phyloP scores from a whole-genome alignment of 2,329 filamentous ascomycete genomes.

The Sporothrix curviconia region DNA sequence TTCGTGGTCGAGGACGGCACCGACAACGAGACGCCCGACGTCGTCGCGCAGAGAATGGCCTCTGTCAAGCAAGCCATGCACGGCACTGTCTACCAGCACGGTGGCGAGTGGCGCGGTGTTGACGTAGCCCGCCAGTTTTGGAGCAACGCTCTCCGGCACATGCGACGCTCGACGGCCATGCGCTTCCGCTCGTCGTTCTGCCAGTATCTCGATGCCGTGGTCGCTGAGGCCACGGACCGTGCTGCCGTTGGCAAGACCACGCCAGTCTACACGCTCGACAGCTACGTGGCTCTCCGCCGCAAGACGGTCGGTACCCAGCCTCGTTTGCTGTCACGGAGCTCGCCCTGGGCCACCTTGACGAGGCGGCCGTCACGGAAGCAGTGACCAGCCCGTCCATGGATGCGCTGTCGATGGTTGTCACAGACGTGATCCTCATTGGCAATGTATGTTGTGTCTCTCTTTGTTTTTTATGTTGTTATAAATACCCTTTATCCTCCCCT shows the following conservation, averaged over 20 bases:
- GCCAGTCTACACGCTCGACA: slow-evolving; percentile 17
- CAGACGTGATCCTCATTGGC: slow-evolving; percentile 23
- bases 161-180: slow-evolving; percentile 14
- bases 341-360: slow-evolving; percentile 14
- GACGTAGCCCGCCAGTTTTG: slow-evolving; percentile 25
- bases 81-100: slow-evolving; percentile 18
- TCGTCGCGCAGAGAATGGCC: slow-evolving; percentile 11
- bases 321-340: slow-evolving; percentile 23
- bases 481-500: not conserved
- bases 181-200: slow-evolving; percentile 23
- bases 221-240: slow-evolving; percentile 22
- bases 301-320: slow-evolving; percentile 22
- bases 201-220: slow-evolving; percentile 22
- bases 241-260: not conserved
- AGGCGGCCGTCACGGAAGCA: slow-evolving; percentile 18
- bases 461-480: too few species aligned
- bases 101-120: slow-evolving; percentile 19
- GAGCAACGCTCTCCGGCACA: slow-evolving; percentile 16
- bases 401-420: slow-evolving; percentile 19
- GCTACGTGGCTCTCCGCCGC: slow-evolving; percentile 23
- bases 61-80: slow-evolving; percentile 21
- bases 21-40: slow-evolving; percentile 13
- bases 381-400: slow-evolving; percentile 21
- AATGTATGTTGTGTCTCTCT: slow-evolving; percentile 20
- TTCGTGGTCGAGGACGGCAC: slow-evolving; percentile 25